Percentiles rank a stretch among this genome's conserved stretches.
Evolutionary conservation across 2,329 filamentous ascomycete species (phyloP).

Genomic region (Colletotrichum camelliae): DNA sequence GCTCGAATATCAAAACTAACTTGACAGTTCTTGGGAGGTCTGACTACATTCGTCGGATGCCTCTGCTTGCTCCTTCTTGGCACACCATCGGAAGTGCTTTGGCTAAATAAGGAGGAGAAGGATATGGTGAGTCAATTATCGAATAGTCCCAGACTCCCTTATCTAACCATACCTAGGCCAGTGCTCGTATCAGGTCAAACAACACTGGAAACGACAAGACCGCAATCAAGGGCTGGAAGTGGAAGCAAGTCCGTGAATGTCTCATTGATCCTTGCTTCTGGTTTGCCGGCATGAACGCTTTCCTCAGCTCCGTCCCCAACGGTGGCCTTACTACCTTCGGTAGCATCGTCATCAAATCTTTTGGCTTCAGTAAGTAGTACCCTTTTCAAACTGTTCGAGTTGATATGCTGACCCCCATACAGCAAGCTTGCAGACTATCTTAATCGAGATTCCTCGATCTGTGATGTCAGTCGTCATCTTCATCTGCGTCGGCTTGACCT

Average conservation of each 20-base stretch:
- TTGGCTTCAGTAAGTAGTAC: slow-evolving; percentile 36
- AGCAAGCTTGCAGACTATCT: slow-evolving; percentile 40
- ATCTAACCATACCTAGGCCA: slow-evolving; percentile 17
- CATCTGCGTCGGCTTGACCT: slow-evolving; percentile 35
- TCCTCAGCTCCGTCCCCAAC: slow-evolving; percentile 40
- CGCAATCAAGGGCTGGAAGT: slow-evolving; percentile 40
- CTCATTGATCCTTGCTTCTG: slow-evolving; percentile 40
- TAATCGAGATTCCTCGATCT: slow-evolving; percentile 39
- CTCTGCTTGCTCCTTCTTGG: slow-evolving; percentile 39
- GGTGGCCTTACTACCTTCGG: slow-evolving; percentile 39
- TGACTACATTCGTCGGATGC: slow-evolving; percentile 37
- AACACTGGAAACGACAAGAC: slow-evolving; percentile 42
- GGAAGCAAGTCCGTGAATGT: slow-evolving; percentile 40
- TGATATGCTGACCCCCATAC: background rate
- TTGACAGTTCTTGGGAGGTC: slow-evolving; percentile 35
- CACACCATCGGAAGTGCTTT: slow-evolving; percentile 42
- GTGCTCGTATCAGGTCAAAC: slow-evolving; percentile 38
- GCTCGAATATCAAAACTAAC: background rate
- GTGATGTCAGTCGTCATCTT: slow-evolving; percentile 39
- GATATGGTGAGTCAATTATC: slow-evolving; percentile 28
- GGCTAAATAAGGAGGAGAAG: slow-evolving; percentile 39
- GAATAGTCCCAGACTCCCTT: background rate
- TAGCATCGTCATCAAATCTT: slow-evolving; percentile 37
- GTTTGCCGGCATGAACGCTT: slow-evolving; percentile 41
- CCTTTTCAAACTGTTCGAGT: rapidly evolving